phyloP scores from a whole-genome alignment of 495 filamentous ascomycete species.

The Penicillium salamii region DNA sequence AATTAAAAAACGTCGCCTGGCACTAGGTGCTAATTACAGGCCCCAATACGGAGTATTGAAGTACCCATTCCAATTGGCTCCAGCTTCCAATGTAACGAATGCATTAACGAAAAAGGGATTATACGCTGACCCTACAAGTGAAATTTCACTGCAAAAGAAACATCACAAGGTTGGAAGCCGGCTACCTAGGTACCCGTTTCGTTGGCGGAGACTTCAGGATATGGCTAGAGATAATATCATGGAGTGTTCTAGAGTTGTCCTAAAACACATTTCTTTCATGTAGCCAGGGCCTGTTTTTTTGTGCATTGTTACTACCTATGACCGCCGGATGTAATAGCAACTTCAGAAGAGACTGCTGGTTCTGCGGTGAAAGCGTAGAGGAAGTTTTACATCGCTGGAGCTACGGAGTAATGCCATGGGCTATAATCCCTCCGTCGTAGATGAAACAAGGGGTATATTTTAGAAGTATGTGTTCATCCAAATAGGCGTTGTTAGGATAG shows the following conservation, averaged over 20 bases:
- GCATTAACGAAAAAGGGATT: not conserved
- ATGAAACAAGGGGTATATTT: too few relatives aligned
- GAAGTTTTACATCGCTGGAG: too few relatives aligned
- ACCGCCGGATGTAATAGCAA: too few relatives aligned
- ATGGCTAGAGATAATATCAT: not conserved
- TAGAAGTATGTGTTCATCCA: too few relatives aligned
- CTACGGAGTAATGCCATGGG: too few relatives aligned
- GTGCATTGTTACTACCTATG: not conserved
- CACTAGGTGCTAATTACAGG: not conserved
- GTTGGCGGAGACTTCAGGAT: too few relatives aligned
- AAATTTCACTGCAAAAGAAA: too few relatives aligned
- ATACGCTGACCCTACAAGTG: not conserved
- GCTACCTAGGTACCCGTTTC: too few relatives aligned
- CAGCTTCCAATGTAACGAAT: not conserved
- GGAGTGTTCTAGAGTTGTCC: not conserved
- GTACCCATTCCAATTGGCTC: not conserved
- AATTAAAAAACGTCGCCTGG: not conserved
- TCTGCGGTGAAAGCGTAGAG: too few relatives aligned
- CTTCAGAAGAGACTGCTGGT: too few relatives aligned
- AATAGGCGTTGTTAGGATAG: too few relatives aligned
- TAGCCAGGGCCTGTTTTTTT: not conserved
- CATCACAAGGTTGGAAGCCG: too few relatives aligned
- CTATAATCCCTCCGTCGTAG: not conserved
- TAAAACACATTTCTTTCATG: not conserved
- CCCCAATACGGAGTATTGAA: not conserved